Evolutionary conservation across 2,329 filamentous ascomycete genomes (phyloP).

Genomic region (Capronia coronata): DNA sequence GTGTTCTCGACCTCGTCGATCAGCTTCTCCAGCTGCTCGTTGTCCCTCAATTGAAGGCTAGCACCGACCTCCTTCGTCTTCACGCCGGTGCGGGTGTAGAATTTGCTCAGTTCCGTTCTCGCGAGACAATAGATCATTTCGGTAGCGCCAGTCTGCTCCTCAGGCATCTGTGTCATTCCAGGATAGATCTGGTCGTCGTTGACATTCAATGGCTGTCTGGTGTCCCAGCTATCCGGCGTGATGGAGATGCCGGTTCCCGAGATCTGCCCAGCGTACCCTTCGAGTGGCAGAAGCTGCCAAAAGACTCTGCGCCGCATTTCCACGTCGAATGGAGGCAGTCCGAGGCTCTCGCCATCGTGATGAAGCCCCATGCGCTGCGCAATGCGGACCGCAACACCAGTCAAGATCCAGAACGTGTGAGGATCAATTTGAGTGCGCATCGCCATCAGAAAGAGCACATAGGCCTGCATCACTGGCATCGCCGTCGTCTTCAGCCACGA

Average conservation of each 20-base stretch:
- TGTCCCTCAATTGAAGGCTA: slow-evolving; percentile 13
- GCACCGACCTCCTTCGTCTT: slow-evolving; percentile 9
- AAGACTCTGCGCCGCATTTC: slow-evolving; percentile 61
- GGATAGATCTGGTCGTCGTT: slow-evolving; percentile 55
- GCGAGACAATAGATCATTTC: slow-evolving; percentile 18
- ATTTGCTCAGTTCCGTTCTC: slow-evolving; percentile 8
- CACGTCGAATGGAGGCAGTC: slow-evolving; percentile 56
- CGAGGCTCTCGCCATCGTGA: slow-evolving; percentile 52
- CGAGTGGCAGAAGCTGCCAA: slow-evolving; percentile 44
- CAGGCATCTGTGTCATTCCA: slow-evolving; percentile 12
- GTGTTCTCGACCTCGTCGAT: slow-evolving; percentile 30
- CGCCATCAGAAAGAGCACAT: not conserved
- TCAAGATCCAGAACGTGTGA: slow-evolving; percentile 55
- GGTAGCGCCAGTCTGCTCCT: slow-evolving; percentile 8
- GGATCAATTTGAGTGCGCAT: slow-evolving; percentile 36
- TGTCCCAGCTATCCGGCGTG: not conserved
- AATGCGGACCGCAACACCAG: slow-evolving; percentile 57
- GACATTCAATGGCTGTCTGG: slow-evolving; percentile 46
- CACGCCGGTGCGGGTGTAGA: slow-evolving; percentile 21
- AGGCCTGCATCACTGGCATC: not conserved
- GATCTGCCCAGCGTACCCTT: slow-evolving; percentile 1
- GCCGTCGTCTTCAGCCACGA: not conserved
- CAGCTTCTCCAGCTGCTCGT: slow-evolving; percentile 15
- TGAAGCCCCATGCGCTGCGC: slow-evolving; percentile 63
- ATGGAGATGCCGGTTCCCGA: not conserved